Conservation (phyloP, 768 basidiomycete genomes). For the Lactarius trivialis region DNA sequence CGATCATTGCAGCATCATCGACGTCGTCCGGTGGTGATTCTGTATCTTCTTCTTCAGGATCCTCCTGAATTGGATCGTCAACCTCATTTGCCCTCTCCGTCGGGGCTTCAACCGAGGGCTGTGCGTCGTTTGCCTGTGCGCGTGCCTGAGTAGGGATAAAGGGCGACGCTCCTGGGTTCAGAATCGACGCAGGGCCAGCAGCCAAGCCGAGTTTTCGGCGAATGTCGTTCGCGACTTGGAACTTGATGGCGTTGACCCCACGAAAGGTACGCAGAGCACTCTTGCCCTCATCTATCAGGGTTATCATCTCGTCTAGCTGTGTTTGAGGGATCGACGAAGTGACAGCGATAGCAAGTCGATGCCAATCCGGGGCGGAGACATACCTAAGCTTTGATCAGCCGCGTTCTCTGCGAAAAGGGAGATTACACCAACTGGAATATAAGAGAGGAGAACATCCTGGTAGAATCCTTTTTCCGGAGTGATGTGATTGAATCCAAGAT, state of each 20-base stretch:
- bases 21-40: not conserved
- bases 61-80: not conserved
- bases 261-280: not conserved
- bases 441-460: slow-evolving; percentile 2
- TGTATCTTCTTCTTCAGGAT: slow-evolving; percentile 12
- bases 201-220: slow-evolving; percentile 4
- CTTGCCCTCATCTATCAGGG: not conserved
- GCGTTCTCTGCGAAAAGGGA: not conserved
- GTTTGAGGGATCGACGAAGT: slow-evolving; percentile 11
- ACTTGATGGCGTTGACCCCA: slow-evolving; percentile 3
- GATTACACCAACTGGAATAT: not conserved
- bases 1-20: slow-evolving; percentile 8
- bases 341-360: not conserved
- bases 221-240: slow-evolving; percentile 9
- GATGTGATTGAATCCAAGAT: slow-evolving; percentile 2
- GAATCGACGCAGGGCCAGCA: slow-evolving; percentile 3
- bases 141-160: slow-evolving; percentile 10
- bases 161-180: slow-evolving; percentile 10
- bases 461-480: slow-evolving; percentile 5
- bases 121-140: not conserved
- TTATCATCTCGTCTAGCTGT: slow-evolving; percentile 17
- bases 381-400: slow-evolving; percentile 5
- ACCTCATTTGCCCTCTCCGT: not conserved
- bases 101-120: not conserved
- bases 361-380: slow-evolving; percentile 8